phyloP scores from a whole-genome alignment of 176 grass and related monocot genomes.

The barley (Hordeum vulgare) region DNA sequence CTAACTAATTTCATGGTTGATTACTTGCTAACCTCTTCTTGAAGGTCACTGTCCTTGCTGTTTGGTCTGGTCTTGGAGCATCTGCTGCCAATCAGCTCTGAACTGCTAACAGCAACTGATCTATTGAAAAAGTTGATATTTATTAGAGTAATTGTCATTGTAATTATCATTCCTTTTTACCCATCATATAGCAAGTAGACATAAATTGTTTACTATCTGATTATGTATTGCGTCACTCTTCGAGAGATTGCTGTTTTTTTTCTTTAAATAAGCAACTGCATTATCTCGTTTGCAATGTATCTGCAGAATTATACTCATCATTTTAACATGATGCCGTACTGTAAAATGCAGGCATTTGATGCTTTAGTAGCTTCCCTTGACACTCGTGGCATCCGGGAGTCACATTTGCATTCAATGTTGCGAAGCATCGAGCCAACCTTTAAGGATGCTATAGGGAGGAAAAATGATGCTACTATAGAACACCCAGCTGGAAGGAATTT shows the following conservation, averaged over 20 bases:
- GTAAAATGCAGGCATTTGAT: slow-evolving; percentile 73
- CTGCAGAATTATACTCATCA: slow-evolving; percentile 1
- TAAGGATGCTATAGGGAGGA: slow-evolving; percentile 65
- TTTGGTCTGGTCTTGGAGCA: not conserved
- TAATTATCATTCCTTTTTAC: not conserved
- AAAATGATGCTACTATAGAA: slow-evolving; percentile 9
- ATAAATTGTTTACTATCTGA: not conserved
- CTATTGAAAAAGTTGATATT: not conserved
- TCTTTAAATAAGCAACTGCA: not conserved
- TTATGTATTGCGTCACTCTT: not conserved
- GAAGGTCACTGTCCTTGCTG: not conserved
- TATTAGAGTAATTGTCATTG: not conserved
- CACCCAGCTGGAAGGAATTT: slow-evolving; percentile 24
- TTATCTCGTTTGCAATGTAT: not conserved
- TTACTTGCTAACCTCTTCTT: not conserved
- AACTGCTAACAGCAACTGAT: not conserved
- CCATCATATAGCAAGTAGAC: not conserved
- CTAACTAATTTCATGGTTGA: not conserved
- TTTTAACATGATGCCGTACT: not conserved
- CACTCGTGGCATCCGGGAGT: slow-evolving; percentile 78
- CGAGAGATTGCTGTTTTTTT: not conserved
- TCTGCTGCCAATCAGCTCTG: not conserved
- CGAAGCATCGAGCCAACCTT: slow-evolving; percentile 82
- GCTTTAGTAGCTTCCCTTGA: slow-evolving; percentile 66
- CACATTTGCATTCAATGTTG: slow-evolving; percentile 86